These are phyloP conservation scores for Aureobasidium melanogenum DNA, from an alignment of 2,329 filamentous ascomycete species.

Conservation along the genomic window DNA sequence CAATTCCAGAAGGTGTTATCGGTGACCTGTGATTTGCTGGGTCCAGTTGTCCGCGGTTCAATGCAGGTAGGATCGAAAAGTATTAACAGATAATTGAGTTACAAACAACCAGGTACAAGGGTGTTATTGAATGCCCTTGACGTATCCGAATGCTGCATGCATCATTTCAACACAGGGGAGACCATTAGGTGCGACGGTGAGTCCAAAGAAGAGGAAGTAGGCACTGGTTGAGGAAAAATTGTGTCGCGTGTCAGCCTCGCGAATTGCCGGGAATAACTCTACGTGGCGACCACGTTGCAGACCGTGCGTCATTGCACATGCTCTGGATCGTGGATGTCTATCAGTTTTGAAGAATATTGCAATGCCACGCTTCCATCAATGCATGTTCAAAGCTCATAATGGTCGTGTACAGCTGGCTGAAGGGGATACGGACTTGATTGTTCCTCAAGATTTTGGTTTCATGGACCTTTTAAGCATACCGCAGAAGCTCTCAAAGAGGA, in stretches of 20 bases:
- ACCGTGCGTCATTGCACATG: background rate
- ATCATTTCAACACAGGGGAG: constrained; percentile 5
- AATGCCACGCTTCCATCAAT: background rate
- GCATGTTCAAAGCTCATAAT: background rate
- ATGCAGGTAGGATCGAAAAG: background rate
- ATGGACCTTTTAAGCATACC: constrained; percentile 58
- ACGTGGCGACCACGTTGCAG: background rate
- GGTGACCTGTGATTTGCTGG: constrained; percentile 1
- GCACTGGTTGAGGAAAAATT: constrained; percentile 6
- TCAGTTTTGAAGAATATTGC: background rate
- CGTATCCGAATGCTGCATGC: background rate
- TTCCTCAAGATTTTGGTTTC: background rate
- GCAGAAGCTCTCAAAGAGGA: constrained; percentile 78
- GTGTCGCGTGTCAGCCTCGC: constrained; percentile 6
- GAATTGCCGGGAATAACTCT: background rate
- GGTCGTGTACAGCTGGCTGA: background rate
- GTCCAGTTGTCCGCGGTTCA: background rate
- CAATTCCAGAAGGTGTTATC: constrained; percentile 8
- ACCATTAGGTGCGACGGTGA: background rate
- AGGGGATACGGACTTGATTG: background rate
- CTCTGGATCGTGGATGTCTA: background rate
- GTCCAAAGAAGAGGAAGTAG: background rate
- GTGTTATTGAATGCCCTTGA: constrained; percentile 8
- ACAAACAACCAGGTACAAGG: background rate
- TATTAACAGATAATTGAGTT: background rate